Percentiles rank a stretch among this genome's conserved stretches.
Conservation (phyloP, 2,329 filamentous ascomycete species). For the Apiospora aurea region DNA sequence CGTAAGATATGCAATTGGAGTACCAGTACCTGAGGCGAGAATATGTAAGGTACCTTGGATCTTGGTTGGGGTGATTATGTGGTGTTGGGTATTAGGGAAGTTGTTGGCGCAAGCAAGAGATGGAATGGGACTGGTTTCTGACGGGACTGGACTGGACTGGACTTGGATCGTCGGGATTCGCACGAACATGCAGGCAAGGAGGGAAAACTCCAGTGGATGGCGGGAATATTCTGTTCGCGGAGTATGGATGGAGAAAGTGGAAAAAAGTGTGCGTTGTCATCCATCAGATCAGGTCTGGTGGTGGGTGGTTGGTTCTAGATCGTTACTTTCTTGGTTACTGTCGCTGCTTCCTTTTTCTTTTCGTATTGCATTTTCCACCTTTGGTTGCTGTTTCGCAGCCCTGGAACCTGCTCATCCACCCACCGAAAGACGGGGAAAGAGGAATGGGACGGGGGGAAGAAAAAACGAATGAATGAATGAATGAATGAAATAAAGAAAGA, state of each 20-base stretch:
- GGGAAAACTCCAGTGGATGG: not conserved
- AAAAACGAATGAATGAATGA: not conserved
- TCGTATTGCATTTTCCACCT: not conserved
- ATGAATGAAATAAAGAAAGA: not conserved
- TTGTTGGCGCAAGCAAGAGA: too few species aligned
- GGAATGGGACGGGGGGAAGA: not conserved
- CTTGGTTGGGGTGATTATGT: not conserved
- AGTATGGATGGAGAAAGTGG: not conserved
- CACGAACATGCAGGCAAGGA: not conserved
- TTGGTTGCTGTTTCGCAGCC: not conserved
- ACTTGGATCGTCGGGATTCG: conserved; percentile 7
- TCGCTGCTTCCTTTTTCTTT: not conserved
- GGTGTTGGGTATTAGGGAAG: not conserved
- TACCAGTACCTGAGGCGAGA: not conserved
- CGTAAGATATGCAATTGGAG: not conserved
- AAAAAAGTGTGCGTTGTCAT: conserved; percentile 7
- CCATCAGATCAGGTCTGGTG: not conserved
- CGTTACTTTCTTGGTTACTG: not conserved
- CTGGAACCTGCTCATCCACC: not conserved
- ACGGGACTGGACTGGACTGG: not conserved
- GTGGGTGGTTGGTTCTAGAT: not conserved
- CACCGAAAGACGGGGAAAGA: not conserved
- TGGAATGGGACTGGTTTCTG: not conserved
- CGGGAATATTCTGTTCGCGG: not conserved
- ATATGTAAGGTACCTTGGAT: not conserved